Base-by-base conservation (phyloP, 1,284 basidiomycete species). In the Puccinia hordei region DNA sequence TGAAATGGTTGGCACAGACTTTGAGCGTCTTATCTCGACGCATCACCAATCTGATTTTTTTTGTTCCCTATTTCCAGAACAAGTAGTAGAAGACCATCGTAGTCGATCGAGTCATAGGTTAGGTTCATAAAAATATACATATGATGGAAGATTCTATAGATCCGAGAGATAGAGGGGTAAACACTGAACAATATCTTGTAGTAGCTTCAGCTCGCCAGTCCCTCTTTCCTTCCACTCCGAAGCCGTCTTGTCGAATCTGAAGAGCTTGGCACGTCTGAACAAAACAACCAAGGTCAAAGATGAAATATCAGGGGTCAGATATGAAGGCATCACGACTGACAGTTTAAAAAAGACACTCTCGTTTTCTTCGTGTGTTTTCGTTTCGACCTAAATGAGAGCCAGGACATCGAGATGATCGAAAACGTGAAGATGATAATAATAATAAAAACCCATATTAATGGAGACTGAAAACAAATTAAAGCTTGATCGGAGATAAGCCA, bases 11-110 rank as follows among this genome's bases (percentile, higher is more conserved):
- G 82, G 97, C 97, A 88, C 97, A 99, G 86, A 99, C 95, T 88
- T 99, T 99, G 87, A 95, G 90, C 68, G 97, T 99, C 91, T 98
- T 98, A 90, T 99, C 97, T 87, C 97, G 93, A 87, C 97, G 90
- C 97, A 99, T 99, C 86, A 99, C 94, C 82, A 99, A 90, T 82
- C 97, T 90, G 84, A 97, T 90, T 88, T 98, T 98, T 88, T 92
- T 91, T 61, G 91, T 92, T 85, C 90, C 35, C 75, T 77, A n/a
- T 9, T 22, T 41, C 38, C 38, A 41, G 38, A 41, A 41, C 38
- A 41, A 6, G 38, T 4, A 41, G 12, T 41, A 41, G 38, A 41
- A 12, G 38, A 12, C 38, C 38, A 41, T 41, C 38, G 38, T 12
- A 41, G 38, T 41, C 17, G 10, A 30, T 51, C 30, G 24, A 59